A percentile compares a stretch with the other conserved stretches of the same genome.
Conservation (phyloP, 2,329 filamentous ascomycete species). For the Epicoccum nigrum region DNA sequence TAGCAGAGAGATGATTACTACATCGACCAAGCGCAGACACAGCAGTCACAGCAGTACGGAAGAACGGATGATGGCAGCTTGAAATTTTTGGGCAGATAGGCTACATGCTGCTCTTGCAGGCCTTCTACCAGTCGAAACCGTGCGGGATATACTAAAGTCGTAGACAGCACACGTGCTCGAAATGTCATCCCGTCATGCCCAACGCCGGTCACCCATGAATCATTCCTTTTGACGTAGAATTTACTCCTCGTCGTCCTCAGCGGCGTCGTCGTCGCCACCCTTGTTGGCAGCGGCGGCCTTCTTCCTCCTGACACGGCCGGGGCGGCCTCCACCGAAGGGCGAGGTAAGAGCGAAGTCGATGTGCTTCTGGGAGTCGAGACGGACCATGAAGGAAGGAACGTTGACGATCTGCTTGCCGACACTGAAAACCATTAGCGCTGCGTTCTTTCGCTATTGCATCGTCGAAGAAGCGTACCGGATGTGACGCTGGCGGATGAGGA, state of each 20-base stretch:
- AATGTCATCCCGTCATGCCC: constrained; percentile 46
- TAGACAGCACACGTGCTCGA: constrained; percentile 36
- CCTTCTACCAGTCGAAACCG: constrained; percentile 36
- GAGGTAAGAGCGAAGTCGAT: constrained; percentile 98
- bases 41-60: constrained; percentile 15
- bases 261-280: constrained; percentile 78
- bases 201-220: constrained; percentile 46
- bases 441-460: background rate
- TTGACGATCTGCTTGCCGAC: constrained; percentile 99
- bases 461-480: constrained; percentile 67
- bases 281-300: constrained; percentile 96
- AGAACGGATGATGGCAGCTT: constrained; percentile 37
- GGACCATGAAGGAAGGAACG: constrained; percentile 98
- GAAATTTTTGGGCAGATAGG: constrained; percentile 41
- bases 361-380: constrained; percentile 99
- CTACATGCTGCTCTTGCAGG: constrained; percentile 39
- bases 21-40: too few species aligned
- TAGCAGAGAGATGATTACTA: background rate
- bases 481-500: constrained; percentile 99
- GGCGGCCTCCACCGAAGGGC: constrained; percentile 95
- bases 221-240: constrained; percentile 35
- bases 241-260: constrained; percentile 83
- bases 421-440: constrained; percentile 52
- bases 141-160: constrained; percentile 40
- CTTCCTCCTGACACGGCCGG: constrained; percentile 98